Conservation (phyloP, 148 eudicot species). For the Persicaria tinctoria region DNA sequence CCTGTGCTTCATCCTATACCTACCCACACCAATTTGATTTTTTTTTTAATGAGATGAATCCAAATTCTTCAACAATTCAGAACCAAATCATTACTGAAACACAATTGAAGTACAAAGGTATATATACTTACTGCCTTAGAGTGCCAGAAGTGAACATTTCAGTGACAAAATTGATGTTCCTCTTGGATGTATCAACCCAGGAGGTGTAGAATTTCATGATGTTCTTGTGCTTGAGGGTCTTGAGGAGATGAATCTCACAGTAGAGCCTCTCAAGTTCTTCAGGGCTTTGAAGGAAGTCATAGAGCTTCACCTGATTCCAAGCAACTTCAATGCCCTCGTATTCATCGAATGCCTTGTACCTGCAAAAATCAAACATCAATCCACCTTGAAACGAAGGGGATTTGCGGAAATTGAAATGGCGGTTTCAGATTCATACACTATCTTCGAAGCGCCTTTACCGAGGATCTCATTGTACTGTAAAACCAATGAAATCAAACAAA, state of each 20-base stretch:
- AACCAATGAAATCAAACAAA: neutral
- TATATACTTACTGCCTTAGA: conserved; percentile 16
- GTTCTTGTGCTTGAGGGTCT: conserved; percentile 24
- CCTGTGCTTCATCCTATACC: conserved; percentile 22
- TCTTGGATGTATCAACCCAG: conserved; percentile 20
- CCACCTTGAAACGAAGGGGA: neutral
- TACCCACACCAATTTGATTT: neutral
- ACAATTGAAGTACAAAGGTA: neutral
- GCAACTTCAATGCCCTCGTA: conserved; percentile 28
- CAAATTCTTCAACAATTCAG: neutral
- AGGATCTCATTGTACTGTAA: conserved; percentile 19
- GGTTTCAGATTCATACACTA: conserved; percentile 11
- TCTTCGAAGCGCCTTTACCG: conserved; percentile 21
- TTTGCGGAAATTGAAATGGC: neutral
- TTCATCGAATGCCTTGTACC: conserved; percentile 28
- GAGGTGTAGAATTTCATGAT: conserved; percentile 24
- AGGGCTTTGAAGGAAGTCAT: conserved; percentile 22
- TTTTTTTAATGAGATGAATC: neutral
- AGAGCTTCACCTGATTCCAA: conserved; percentile 26
- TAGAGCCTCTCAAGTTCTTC: conserved; percentile 21
- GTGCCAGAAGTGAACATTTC: conserved; percentile 28
- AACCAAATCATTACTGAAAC: neutral
- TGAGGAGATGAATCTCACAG: conserved; percentile 19
- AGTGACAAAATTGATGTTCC: conserved; percentile 24
- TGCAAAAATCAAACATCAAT: neutral